Conservation (phyloP, 345 rosid genomes). For the Trapa incisa region DNA sequence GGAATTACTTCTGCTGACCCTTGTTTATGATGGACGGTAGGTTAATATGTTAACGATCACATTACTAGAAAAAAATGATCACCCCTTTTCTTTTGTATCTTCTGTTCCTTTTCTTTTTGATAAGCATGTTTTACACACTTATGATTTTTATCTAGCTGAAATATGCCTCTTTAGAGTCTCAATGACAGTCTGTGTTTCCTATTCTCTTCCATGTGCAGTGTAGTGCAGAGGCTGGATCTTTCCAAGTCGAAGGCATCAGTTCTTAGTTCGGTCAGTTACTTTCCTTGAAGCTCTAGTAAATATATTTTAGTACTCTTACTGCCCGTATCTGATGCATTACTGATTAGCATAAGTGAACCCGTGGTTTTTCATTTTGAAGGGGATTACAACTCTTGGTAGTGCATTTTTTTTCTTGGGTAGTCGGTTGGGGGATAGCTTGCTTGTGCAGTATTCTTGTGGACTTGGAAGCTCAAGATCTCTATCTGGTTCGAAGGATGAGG, state of each 20-base stretch:
- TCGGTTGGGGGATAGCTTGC: conserved; percentile 94
- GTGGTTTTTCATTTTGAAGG: conserved; percentile 37
- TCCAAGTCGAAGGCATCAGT: conserved; percentile 97
- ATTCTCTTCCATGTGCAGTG: conserved; percentile 40
- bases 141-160: neutral
- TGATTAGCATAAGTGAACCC: conserved; percentile 12
- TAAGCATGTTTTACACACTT: neutral
- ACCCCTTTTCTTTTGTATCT: neutral
- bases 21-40: conserved; percentile 93
- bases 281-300: conserved; percentile 1
- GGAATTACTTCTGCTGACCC: conserved; percentile 72
- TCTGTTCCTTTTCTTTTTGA: neutral
- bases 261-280: conserved; percentile 76
- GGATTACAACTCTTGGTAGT: conserved; percentile 63
- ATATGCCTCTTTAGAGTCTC: neutral
- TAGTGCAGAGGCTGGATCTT: conserved; percentile 92
- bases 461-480: conserved; percentile 48
- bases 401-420: conserved; percentile 84
- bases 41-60: neutral
- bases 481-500: conserved; percentile 81
- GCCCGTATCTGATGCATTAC: neutral
- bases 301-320: neutral
- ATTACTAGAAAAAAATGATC: neutral
- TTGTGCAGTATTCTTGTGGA: conserved; percentile 70
- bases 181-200: conserved; percentile 2